Conservation (phyloP, 148 eudicot species). For the Pharnaceum exiguum region DNA sequence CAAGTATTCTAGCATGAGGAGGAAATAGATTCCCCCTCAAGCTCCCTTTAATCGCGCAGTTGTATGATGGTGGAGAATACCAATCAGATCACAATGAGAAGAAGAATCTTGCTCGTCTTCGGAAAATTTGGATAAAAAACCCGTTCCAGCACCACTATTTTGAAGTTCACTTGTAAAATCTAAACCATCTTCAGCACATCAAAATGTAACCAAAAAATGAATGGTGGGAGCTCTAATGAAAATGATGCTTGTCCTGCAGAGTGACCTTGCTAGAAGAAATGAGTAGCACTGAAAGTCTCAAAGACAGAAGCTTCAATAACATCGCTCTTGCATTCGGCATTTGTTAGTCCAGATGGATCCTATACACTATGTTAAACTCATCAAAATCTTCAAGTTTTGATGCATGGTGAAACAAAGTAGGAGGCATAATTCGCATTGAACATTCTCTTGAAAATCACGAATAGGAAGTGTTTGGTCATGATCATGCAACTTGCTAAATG, state of each 20-base stretch:
- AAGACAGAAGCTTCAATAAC: constrained; percentile 52
- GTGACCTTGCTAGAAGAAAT: constrained; percentile 35
- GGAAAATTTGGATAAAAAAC: constrained; percentile 19
- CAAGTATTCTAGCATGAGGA: constrained; percentile 63
- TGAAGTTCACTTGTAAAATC: constrained; percentile 37
- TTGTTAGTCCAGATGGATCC: constrained; percentile 16
- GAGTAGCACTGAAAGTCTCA: constrained; percentile 49
- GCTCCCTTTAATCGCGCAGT: constrained; percentile 25
- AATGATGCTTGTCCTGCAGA: constrained; percentile 42
- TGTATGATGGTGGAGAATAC: constrained; percentile 14
- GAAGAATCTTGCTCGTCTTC: constrained; percentile 18
- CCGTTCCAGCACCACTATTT: constrained; percentile 18
- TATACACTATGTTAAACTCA: constrained; percentile 18
- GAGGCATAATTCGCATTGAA: constrained; percentile 54
- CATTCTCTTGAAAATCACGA: constrained; percentile 50
- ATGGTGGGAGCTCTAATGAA: constrained; percentile 66
- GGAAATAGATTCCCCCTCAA: constrained; percentile 51
- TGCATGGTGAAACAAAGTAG: constrained; percentile 26
- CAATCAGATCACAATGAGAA: constrained; percentile 22
- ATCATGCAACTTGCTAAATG: constrained; percentile 19
- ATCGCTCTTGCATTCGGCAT: constrained; percentile 21
- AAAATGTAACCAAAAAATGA: constrained; percentile 63
- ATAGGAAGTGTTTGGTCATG: constrained; percentile 34
- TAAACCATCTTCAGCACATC: constrained; percentile 33
- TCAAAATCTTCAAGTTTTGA: constrained; percentile 19